Percentiles rank a stretch among this genome's conserved stretches.
These are phyloP conservation scores for Citrus mangshanensis DNA, from an alignment of 345 rosid genomes.

Conservation along the genomic window DNA sequence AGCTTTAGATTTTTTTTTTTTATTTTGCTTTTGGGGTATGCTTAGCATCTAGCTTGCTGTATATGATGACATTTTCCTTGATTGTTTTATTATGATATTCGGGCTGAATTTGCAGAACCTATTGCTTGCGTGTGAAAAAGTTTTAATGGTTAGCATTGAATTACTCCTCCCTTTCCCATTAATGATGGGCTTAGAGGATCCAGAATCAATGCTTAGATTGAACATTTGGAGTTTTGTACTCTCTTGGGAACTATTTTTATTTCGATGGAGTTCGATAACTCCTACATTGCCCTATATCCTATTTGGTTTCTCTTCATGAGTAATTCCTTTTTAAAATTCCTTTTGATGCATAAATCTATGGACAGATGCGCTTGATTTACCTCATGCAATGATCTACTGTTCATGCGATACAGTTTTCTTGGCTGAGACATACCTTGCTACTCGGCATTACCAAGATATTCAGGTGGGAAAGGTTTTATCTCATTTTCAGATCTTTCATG, in stretches of 20 bases:
- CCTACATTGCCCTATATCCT: constrained; percentile 19
- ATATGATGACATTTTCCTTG: too few species aligned
- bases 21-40: too few species aligned
- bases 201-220: constrained; percentile 30
- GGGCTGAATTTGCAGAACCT: too few species aligned
- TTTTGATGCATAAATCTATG: neutral
- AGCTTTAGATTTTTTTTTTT: too few species aligned
- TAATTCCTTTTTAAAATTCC: neutral
- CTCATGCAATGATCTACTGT: neutral
- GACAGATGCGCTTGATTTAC: neutral
- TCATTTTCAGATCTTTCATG: neutral
- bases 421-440: neutral
- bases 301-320: neutral
- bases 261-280: constrained; percentile 49
- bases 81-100: too few species aligned
- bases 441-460: neutral
- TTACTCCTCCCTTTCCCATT: constrained; percentile 15
- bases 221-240: constrained; percentile 39
- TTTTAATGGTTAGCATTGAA: constrained; percentile 17
- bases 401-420: neutral
- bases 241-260: constrained; percentile 33
- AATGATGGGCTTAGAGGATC: constrained; percentile 20
- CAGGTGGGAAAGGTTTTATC: neutral
- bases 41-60: too few species aligned
- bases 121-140: neutral